These are phyloP conservation scores for Tetradesmus obliquus DNA, from an alignment of 139 green algal species.

Conservation along the genomic window DNA sequence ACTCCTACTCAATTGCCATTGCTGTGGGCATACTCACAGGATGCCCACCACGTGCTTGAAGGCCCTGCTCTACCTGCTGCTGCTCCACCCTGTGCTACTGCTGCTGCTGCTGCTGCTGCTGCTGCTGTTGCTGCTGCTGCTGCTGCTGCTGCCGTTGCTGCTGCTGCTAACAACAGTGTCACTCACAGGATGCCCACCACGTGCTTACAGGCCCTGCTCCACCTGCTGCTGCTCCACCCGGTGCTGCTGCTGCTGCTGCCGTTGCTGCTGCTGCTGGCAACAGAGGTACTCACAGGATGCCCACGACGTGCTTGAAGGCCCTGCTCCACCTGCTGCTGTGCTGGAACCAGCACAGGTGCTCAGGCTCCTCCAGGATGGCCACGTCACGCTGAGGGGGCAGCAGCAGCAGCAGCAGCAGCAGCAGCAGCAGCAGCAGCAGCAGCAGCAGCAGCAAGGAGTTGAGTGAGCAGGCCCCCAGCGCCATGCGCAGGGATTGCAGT, in stretches of 20 bases:
- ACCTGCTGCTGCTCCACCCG: conserved; percentile 71
- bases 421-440: background rate
- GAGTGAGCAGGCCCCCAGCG: too few relatives aligned
- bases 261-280: background rate
- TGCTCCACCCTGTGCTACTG: conserved; percentile 48
- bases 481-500: too few relatives aligned
- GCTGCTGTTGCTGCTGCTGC: background rate
- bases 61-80: conserved; percentile 85
- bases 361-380: conserved; percentile 95
- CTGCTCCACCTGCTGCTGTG: conserved; percentile 91
- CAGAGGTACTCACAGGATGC: conserved; percentile 70
- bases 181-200: conserved; percentile 88
- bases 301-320: conserved; percentile 94
- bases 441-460: background rate
- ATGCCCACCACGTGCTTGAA: conserved; percentile 93
- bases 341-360: conserved; percentile 97
- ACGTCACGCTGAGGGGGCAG: conserved; percentile 74
- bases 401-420: background rate
- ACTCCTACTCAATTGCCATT: too few relatives aligned
- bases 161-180: background rate
- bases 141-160: background rate
- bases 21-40: conserved; percentile 48
- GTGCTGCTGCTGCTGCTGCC: background rate
- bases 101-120: background rate
- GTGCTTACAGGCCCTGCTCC: conserved; percentile 91